Evolutionary conservation across 768 basidiomycete species (phyloP).

Genomic region (Mycena galericulata): DNA sequence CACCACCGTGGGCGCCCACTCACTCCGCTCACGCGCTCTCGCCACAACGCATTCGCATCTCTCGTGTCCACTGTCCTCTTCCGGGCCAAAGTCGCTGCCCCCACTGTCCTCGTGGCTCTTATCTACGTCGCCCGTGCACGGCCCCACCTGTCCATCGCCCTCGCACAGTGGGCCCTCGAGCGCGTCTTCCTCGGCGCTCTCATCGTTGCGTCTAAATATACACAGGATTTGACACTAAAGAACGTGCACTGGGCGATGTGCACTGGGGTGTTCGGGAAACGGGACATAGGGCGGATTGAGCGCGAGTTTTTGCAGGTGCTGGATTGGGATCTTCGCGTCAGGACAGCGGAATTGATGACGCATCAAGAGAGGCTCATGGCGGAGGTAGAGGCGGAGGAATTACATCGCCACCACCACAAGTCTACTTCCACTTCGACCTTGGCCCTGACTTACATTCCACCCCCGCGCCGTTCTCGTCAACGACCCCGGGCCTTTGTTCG

Average conservation of each 20-base stretch:
- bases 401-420: too few relatives aligned
- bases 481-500: too few relatives aligned
- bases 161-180: slow-evolving; percentile 47
- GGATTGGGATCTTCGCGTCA: slow-evolving; percentile 58
- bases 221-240: slow-evolving; percentile 26
- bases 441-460: too few relatives aligned
- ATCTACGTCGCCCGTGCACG: slow-evolving; percentile 55
- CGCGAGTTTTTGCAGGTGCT: slow-evolving; percentile 64
- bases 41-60: slow-evolving; percentile 1
- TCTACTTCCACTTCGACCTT: too few relatives aligned
- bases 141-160: slow-evolving; percentile 60
- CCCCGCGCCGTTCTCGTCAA: too few relatives aligned
- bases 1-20: too few relatives aligned
- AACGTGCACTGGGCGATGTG: slow-evolving; percentile 71
- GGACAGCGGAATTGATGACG: too few relatives aligned
- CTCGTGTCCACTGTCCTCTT: slow-evolving; percentile 6
- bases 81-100: neutral
- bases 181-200: too few relatives aligned
- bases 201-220: slow-evolving; percentile 16
- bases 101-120: slow-evolving; percentile 7
- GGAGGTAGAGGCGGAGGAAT: too few relatives aligned
- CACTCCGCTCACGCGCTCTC: too few relatives aligned
- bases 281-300: slow-evolving; percentile 64
- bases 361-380: too few relatives aligned
- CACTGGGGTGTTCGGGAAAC: slow-evolving; percentile 61